Percentiles rank a stretch among this genome's conserved stretches.
These are phyloP conservation scores for Pichia heedii DNA, from an alignment of 805 yeast genomes.

Conservation along the genomic window DNA sequence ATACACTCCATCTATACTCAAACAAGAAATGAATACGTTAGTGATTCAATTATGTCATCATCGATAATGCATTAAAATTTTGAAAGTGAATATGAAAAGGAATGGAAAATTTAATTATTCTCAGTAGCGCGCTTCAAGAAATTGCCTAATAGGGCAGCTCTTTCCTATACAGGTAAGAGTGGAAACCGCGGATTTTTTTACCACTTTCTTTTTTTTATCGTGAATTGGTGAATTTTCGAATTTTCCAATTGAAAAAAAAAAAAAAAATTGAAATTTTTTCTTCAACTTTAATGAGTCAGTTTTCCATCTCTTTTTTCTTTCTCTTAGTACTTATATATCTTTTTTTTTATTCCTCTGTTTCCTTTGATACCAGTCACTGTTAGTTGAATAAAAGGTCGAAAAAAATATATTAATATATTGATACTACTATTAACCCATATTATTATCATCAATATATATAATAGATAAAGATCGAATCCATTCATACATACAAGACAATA, in stretches of 20 bases:
- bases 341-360: neutral
- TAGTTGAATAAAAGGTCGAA: neutral
- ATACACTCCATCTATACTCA: neutral
- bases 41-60: neutral
- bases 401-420: neutral
- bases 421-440: neutral
- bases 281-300: too few species aligned
- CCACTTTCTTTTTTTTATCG: neutral
- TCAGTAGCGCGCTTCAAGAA: constrained; percentile 14
- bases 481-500: neutral
- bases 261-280: too few species aligned
- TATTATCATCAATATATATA: neutral
- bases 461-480: neutral
- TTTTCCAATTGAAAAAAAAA: too few species aligned
- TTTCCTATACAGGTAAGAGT: constrained; percentile 19
- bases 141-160: constrained; percentile 7
- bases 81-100: too few species aligned
- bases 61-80: neutral
- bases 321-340: neutral
- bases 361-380: neutral
- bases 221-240: too few species aligned
- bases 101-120: too few species aligned
- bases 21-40: neutral
- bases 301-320: neutral
- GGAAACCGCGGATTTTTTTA: constrained; percentile 26